Conservation (phyloP, 2,329 filamentous ascomycete species). For the Fusarium camptoceras region DNA sequence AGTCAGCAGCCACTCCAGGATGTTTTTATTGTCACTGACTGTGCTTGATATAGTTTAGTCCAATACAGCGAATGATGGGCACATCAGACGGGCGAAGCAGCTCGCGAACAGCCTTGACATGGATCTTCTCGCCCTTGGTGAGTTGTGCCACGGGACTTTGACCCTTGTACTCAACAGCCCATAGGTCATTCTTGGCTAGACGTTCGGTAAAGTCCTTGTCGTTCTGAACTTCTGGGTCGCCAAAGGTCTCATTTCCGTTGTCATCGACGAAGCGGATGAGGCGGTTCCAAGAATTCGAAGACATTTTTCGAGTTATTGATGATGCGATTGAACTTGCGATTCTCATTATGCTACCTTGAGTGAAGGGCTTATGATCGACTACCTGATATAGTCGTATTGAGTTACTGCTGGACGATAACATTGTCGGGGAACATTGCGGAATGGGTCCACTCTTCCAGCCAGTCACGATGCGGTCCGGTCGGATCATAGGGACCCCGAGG, state of each 20-base stretch:
- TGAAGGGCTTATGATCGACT: neutral
- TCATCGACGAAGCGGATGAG: conserved; percentile 53
- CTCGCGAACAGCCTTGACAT: conserved; percentile 50
- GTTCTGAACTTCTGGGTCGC: conserved; percentile 47
- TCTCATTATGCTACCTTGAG: neutral
- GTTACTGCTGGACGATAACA: neutral
- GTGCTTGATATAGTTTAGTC: conserved; percentile 54
- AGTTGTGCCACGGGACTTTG: conserved; percentile 41
- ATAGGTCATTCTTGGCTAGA: conserved; percentile 44
- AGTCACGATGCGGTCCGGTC: conserved; percentile 39
- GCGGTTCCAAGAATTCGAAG: conserved; percentile 45
- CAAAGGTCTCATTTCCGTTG: conserved; percentile 50
- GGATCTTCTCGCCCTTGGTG: conserved; percentile 46
- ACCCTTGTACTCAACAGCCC: conserved; percentile 49
- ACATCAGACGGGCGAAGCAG: conserved; percentile 49
- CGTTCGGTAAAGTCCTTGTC: conserved; percentile 45
- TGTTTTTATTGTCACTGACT: conserved; percentile 35
- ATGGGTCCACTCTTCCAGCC: conserved; percentile 1
- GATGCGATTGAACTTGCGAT: conserved; percentile 10
- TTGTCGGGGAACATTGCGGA: neutral
- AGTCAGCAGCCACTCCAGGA: neutral
- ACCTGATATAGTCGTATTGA: conserved; percentile 10
- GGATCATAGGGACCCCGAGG: conserved; percentile 17
- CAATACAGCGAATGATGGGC: conserved; percentile 53
- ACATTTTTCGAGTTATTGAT: conserved; percentile 33